Base-by-base conservation (phyloP, 495 filamentous ascomycete genomes). In the Geoglossum glabrum region DNA sequence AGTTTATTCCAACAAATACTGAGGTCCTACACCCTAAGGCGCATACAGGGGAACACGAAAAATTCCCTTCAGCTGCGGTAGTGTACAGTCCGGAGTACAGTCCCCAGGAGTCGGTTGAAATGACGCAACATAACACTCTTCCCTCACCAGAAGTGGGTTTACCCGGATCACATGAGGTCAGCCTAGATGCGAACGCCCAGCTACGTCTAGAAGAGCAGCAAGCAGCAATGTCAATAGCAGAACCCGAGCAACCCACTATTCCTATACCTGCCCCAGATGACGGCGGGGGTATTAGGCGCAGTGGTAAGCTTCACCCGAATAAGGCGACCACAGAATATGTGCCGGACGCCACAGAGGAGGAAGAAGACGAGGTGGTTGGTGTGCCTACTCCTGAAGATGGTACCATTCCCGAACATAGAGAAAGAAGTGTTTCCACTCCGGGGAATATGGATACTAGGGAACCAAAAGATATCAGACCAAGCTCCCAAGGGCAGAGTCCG, bases 131-230 rank as follows among this genome's bases (percentile, higher is more conserved):
- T 33, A 10, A 49, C 30, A 25, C 19, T 23, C 26, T 61, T 10
- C 34, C 55, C 33, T 51, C 36, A 19, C 54, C 60, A 0, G 46
- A 64, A 23, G 55, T 52, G 36, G 54, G 59, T 28, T 50, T 55
- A 38, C 57, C 57, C 50, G 30, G 33, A 49, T 23, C 49, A 1
- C 57, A 65, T 38, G 51, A 25, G 26, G 56, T 28, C 33, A 62
- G 71, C 52, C 70, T 71, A 1, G 74, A 73, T 9, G 72, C 75
- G 0, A 71, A 76, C 59, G 74, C 73, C 59, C 75, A 76, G 57
- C 64, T 76, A 57, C 69, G 70, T 7, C 33, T 76, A 49, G 75
- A 77, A 61, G 75, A 74, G 61, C 72, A 50, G 28, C 54, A 56
- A 40, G 54, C 54, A 25, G 54, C 54, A 38, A 45, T 7, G 71